Conservation (phyloP, 768 basidiomycete species). For the Mycena albidolilacea region DNA sequence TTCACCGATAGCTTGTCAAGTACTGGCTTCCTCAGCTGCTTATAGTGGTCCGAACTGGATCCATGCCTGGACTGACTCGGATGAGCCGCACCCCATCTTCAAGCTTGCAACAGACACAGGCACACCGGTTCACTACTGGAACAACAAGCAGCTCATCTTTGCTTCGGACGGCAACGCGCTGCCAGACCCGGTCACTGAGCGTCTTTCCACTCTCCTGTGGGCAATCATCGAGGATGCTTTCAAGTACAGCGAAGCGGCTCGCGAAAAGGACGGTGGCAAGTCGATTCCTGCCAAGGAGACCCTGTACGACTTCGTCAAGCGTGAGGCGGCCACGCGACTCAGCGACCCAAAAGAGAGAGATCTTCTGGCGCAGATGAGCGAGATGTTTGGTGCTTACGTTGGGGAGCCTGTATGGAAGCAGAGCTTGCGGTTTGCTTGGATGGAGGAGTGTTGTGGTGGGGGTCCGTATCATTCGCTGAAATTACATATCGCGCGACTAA, state of each 20-base stretch:
- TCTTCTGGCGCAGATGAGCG: conserved; percentile 39
- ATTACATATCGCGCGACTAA: conserved; percentile 9
- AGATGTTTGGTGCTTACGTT: conserved; percentile 42
- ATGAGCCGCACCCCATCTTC: conserved; percentile 40
- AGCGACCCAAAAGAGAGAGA: conserved; percentile 36
- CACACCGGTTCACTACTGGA: conserved; percentile 41
- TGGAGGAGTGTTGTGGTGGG: conserved; percentile 43
- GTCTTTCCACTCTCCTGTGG: conserved; percentile 40
- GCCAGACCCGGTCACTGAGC: conserved; percentile 30
- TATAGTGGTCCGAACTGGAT: conserved; percentile 42
- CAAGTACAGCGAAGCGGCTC: conserved; percentile 35
- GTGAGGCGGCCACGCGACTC: conserved; percentile 31
- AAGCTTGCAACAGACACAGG: conserved; percentile 38
- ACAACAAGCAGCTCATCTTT: conserved; percentile 40
- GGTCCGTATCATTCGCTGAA: conserved; percentile 27
- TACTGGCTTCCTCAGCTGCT: not conserved
- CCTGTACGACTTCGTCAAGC: conserved; percentile 38
- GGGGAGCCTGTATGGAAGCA: conserved; percentile 43
- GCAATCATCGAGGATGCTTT: conserved; percentile 41
- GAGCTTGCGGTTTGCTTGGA: conserved; percentile 42
- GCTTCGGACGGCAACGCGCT: conserved; percentile 31
- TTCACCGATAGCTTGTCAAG: not conserved
- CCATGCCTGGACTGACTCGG: conserved; percentile 38
- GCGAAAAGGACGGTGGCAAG: conserved; percentile 30
- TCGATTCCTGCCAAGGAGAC: conserved; percentile 34